These are phyloP conservation scores for Arachis hypogaea DNA, from an alignment of 306 rosid genomes.

Conservation along the genomic window DNA sequence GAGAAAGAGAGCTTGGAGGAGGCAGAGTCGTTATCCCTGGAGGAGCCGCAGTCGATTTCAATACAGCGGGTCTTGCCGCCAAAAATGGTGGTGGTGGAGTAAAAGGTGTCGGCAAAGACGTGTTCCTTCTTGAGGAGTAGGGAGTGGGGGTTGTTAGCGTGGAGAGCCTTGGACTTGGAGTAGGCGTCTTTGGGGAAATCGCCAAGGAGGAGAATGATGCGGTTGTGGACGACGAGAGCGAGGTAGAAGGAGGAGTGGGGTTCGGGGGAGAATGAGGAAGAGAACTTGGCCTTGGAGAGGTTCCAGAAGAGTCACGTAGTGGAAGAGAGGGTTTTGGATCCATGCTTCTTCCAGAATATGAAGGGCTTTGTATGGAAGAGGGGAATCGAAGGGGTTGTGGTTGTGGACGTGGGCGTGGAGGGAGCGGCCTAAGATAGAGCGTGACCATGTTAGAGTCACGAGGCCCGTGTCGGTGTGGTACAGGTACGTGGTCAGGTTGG, in stretches of 20 bases:
- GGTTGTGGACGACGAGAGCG: too few species aligned
- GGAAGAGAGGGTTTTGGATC: constrained; percentile 61
- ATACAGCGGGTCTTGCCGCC: constrained; percentile 68
- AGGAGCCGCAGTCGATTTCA: constrained; percentile 61
- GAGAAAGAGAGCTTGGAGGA: too few species aligned
- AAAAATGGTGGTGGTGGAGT: constrained; percentile 60
- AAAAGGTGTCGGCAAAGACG: constrained; percentile 36
- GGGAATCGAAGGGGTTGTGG: constrained; percentile 64
- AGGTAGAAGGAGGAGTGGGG: constrained; percentile 34
- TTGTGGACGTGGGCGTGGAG: constrained; percentile 57
- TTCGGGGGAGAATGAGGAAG: constrained; percentile 35
- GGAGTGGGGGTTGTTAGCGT: too few species aligned
- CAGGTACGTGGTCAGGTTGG: constrained; percentile 77
- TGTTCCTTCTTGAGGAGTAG: too few species aligned
- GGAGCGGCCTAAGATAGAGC: constrained; percentile 45
- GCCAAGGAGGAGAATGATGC: too few species aligned
- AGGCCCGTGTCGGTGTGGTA: constrained; percentile 44
- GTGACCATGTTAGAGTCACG: too few species aligned
- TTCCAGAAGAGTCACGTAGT: constrained; percentile 68
- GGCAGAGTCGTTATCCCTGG: too few species aligned
- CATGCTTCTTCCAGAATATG: constrained; percentile 80
- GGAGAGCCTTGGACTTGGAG: too few species aligned
- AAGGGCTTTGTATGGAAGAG: constrained; percentile 63
- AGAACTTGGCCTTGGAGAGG: constrained; percentile 62
- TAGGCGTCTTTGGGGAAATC: too few species aligned